Base-by-base conservation (phyloP, 768 basidiomycete species). In the Tricholoma sp. region DNA sequence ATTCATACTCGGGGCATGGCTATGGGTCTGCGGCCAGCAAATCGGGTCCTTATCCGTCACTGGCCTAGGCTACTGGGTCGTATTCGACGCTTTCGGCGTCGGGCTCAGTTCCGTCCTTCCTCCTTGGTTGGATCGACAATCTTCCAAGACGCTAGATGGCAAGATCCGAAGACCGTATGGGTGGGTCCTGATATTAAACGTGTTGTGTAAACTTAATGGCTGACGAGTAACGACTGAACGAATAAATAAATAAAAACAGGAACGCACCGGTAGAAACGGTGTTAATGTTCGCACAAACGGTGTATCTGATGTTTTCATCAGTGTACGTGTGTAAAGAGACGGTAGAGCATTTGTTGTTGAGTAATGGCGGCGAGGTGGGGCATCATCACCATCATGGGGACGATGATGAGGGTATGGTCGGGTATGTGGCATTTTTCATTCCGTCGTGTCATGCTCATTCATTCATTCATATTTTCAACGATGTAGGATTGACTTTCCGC, bases 271-370 rank as follows among this genome's bases (percentile, higher is more conserved):
- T 86, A 37, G 83, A 84, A 63, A 88, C 88, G 0, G 81, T 89
- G 3, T 67, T 85, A 55, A 75, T 91, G 69, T 99, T 98, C 64
- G 85, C 92, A 0, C 96, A 98, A 65, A 84, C 85, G 9, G 90
- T 99, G 11, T 98, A 97, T 71, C 77, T 99, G 56, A 85, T 96
- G 76, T 99, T 98, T 68, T 84, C 94, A 0, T 85, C 92, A 0
- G 88, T 98, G 2, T 99, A 98, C 73, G 89, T 98, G 16, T 94
- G 93, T 65, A 98, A 99, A 67, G 97, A 99, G 78, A 90, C 94
- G 0, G 79, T 98, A 4, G 96, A 99, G 72, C 94, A 96, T 72
- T 71, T 97, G 39, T 69, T 99, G 14, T 77, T 98, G 43, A 85
- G 85, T 49, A 81, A 83, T 2, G 76, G 76, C 4, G 70, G 67